Evolutionary conservation across 352 stramenopile genomes (phyloP), one percentile per base, ranked within the genome.

Genomic region (Blastocystis sp.): DNA sequence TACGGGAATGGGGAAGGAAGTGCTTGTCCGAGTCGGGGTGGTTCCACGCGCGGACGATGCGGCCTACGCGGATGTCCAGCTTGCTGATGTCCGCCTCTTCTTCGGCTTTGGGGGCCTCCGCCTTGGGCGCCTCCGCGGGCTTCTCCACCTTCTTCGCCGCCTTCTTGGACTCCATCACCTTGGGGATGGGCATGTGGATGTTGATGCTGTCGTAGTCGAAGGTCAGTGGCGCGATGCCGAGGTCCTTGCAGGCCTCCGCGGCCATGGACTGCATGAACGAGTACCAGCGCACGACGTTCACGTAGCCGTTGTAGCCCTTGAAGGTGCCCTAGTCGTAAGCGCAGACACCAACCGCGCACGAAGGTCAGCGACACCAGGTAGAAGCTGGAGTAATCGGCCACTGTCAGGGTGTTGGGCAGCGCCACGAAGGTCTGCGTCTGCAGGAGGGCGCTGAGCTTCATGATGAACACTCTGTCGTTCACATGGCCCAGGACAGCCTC

Each of bases 21-120:
- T 89, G 93, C 91, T 96, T 96, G 89, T 96, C 94, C 21, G 93
- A 93, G 3, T 92, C 94, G 76, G 95, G 93, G 90, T 96, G 94
- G 90, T 95, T 95, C 93, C 93, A 96, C 63, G 95, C 93, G 87
- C 95, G 95, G 88, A 95, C 91, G 90, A 97, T 96, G 87, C 94
- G 91, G 59, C 94, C 94, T 61, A 97, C 94, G 76, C 94, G 93
- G 82, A 97, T 96, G 91, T 96, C 93, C 59, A 96, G 91, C 90
- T 96, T 84, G 74, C 74, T 84, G 24, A 84, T 84, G 45, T 84
- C 60, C 45, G 74, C 60, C 34, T 84, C 74, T 28, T 69, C 71
- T 81, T 81, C 74, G 3, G 34, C 52, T 28, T 62, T 64, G 3
- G 69, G 19, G 3, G 69, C 69, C 45, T 71, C 64, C 57, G 57